Base-by-base conservation (phyloP, 148 eudicot species). In the Vaccinium myrtillus region DNA sequence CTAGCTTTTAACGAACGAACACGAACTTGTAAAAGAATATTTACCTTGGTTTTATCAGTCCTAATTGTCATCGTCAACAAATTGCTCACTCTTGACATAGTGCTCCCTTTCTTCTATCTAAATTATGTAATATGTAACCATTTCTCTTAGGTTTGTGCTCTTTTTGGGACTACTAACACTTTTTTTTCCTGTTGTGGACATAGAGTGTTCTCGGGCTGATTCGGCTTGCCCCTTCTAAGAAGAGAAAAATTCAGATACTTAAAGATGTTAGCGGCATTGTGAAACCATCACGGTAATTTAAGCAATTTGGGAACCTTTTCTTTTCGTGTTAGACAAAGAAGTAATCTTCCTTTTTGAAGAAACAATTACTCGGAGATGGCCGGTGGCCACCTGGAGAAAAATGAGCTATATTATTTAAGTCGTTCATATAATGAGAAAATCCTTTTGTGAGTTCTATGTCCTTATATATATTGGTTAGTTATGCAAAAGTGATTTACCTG, bases 261-360 rank as follows among this genome's bases (percentile, higher is more conserved):
- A 82, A 75, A 32, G 84, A 87, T n/a, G 90, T 87, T 11, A 78
- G 82, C 59, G 91, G 91, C 70, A 84, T 87, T n/a, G 87, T 90
- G 54, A 86, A 59, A 74, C 91, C 91, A 48, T 87, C 91, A 13
- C 88, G 90, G 91, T 87, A 82, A 21, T 49, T 53, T 5, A 30
- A 6, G 58, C 39, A 30, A 54, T 23, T 53, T 78, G 58, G 19
- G 18, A 67, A 25, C 73, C 73, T 0, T 48, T 75, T 21, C 3
- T 49, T 77, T 77, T 51, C 79, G 4, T 67, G 73, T 2, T 12
- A 67, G 15, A 25, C 18, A 12, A 1, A 3, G 73, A 67, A 25
- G 73, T 25, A 67, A 25, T 67, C 32, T 67, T 67, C 16, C 73
- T 25, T 67, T 30, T 23, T 0, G 6, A 67, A 25, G n/a, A 67